Evolutionary conservation across 805 yeast species (phyloP), one percentile per base, ranked within the genome.

Genomic region (Pichia heedii): DNA sequence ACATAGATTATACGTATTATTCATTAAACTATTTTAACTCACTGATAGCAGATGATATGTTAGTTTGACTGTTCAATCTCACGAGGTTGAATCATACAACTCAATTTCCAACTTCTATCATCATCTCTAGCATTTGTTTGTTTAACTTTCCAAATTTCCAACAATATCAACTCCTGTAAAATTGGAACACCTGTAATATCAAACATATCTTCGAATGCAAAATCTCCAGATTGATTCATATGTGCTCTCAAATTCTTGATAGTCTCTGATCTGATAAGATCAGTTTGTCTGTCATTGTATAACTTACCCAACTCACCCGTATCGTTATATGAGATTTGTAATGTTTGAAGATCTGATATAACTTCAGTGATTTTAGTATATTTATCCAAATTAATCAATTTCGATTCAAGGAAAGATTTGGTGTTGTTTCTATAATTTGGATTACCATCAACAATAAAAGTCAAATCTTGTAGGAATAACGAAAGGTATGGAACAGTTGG

Each of bases 381-480:
- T 57, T 84, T 84, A 57, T 82, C 93, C 49, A 84, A 74, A 55
- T 84, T 83, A 54, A 84, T 76, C 50, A 81, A 66, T 52, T 74
- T 75, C 54, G 75, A 77, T 49, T 70, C 70, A 53, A 76, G 65
- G 53, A 76, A 75, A 6, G 66, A 59, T 42, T 66, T 67, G 21
- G 73, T 63, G 48, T 77, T 75, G 47, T 69, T 74, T 56, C 89
- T 68, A 57, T 67, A 79, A 52, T 77, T 80, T 33, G 82, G 72
- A 56, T 84, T 84, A n/a, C 93, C 90, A 52, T 84, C 94, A 41
- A 79, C 73, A n/a, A 83, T 77, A 63, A 84, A 83, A 0, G 89
- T 83, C 53, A 84, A 67, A 61, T 84, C 95, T 61, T 82, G 93
- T 37, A 84, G 64, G 58, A 81, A 84, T 42, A 84, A 63, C 37